Conservation (phyloP, 225 moss, liverwort and hornwort species). For the Pleurozium schreberi region DNA sequence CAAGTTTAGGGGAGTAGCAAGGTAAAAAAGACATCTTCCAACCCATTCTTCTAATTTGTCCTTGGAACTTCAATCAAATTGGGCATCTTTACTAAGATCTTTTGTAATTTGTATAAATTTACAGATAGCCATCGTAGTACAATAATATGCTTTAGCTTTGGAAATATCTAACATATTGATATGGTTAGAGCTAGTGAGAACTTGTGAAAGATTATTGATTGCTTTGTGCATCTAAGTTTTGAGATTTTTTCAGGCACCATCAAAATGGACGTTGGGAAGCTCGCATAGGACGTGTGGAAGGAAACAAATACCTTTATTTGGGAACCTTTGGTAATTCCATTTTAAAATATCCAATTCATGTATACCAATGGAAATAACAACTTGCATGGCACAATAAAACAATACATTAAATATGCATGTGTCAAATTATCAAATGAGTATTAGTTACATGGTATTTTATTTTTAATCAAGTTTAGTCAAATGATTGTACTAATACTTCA, state of each 20-base stretch:
- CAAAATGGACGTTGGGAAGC: constrained; percentile 41
- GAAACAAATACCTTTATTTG: constrained; percentile 57
- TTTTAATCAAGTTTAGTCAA: neutral
- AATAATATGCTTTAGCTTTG: neutral
- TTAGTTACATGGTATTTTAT: neutral
- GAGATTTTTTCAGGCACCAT: constrained; percentile 5
- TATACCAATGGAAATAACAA: neutral
- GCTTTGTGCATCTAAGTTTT: neutral
- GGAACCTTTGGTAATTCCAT: constrained; percentile 42
- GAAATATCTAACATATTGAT: neutral
- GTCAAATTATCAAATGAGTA: neutral
- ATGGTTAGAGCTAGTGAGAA: neutral
- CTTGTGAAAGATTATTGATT: no score
- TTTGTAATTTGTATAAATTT: accelerated
- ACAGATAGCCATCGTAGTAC: no score
- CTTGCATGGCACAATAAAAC: neutral
- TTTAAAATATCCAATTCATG: neutral
- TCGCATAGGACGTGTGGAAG: constrained; percentile 31
- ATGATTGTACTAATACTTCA: neutral
- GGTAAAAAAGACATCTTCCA: neutral
- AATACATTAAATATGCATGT: neutral
- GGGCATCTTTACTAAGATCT: neutral
- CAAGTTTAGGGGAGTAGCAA: constrained; percentile 28
- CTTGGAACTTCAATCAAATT: neutral
- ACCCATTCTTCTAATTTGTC: neutral